Conservation (phyloP, 2,329 filamentous ascomycete genomes). For the Byssothecium circinans region DNA sequence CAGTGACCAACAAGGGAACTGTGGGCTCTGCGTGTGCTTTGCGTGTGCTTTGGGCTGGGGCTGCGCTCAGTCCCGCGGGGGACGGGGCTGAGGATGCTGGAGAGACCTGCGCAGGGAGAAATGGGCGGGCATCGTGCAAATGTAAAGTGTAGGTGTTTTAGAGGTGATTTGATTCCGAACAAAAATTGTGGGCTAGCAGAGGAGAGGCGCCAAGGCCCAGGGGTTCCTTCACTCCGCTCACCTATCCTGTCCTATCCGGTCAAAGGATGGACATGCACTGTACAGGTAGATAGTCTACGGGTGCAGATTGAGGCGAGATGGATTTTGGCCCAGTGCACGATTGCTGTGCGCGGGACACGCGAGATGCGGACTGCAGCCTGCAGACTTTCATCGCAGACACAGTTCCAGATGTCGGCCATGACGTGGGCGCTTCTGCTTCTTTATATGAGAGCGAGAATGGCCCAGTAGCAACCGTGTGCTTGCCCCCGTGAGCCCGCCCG, state of each 20-base stretch:
- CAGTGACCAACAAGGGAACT: no score
- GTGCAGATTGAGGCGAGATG: no score
- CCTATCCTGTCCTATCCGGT: no score
- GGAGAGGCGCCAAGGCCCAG: constrained; percentile 6
- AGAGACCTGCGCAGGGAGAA: constrained; percentile 46
- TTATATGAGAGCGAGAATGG: constrained; percentile 11
- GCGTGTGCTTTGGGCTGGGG: constrained; percentile 9
- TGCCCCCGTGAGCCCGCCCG: constrained; percentile 32
- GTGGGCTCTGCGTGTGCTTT: neutral
- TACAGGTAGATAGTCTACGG: no score
- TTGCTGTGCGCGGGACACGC: no score
- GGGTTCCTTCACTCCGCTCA: no score
- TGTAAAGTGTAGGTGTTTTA: constrained; percentile 41
- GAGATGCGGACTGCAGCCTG: no score
- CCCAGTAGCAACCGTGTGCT: constrained; percentile 34
- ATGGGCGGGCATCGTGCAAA: constrained; percentile 43
- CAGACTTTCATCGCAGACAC: no score
- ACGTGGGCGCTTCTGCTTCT: constrained; percentile 15
- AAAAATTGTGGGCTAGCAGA: constrained; percentile 30
- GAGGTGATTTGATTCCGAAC: constrained; percentile 33
- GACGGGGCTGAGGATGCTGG: constrained; percentile 52
- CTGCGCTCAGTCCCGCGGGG: constrained; percentile 53
- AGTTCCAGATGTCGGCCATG: no score
- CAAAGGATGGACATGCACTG: no score
- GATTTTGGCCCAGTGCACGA: no score